Base-by-base conservation (phyloP, 176 grass and related monocot genomes). In the Carex kokanica region DNA sequence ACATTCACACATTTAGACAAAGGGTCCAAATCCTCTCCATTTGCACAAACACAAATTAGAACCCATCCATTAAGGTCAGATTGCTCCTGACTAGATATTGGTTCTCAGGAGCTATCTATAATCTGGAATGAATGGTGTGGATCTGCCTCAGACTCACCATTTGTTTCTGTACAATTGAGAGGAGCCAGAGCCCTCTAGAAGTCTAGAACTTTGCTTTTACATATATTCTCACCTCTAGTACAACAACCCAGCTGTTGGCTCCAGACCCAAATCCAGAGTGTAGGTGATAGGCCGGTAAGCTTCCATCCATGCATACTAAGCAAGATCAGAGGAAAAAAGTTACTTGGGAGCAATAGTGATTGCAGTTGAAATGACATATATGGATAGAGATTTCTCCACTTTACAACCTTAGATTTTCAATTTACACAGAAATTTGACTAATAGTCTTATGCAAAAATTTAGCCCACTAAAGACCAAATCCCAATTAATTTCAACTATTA, bases 231-330 rank as follows among this genome's bases (percentile, higher is more conserved):
- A 96, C 97, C 93, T 99, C 97, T n/a, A 99, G 53, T 47, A 93
- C 87, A 68, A 99, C 88, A 65, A 99, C 78, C 97, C 97, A 99
- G 77, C 58, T 96, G 79, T 92, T 99, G 82, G 91, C 71, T 40
- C 97, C 97, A 74, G 97, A 95, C 79, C 97, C 97, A 81, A 86
- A 99, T 56, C 97, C 97, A 38, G 84, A 65, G 72, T 99, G 91
- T 74, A 96, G 78, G 78, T 99, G 93, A 85, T 99, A 99, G 83
- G 84, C 97, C 0, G 97, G 97, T 86, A 89, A 81, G 54, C 91
- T 99, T 80, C 97, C 97, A 89, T 99, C 97, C 88, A 95, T 79
- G 78, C 97, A 99, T 80, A 99, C 97, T 99, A 86, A 75, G 80
- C n/a, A 66, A 64, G 12, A 84, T 60, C 14, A 29, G 2, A 14